Evolutionary conservation across 352 stramenopile genomes (phyloP).

Genomic region (Pythium aquatile): DNA sequence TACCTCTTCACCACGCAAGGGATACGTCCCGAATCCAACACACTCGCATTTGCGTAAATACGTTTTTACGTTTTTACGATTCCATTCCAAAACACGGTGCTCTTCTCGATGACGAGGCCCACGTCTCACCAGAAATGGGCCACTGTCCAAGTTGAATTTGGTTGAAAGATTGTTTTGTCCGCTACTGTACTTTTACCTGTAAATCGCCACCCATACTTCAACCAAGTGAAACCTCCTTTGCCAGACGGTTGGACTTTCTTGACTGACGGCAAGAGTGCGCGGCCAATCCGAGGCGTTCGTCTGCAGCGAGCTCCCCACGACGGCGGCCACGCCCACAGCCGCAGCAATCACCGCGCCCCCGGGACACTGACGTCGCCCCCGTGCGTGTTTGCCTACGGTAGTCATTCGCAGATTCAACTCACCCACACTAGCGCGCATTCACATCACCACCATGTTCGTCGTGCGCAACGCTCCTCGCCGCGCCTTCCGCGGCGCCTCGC

Average conservation of each 20-base stretch:
- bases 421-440: not conserved
- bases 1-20: not conserved
- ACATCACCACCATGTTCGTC: constrained; percentile 30
- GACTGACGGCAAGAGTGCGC: constrained; percentile 7
- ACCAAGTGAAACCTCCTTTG: constrained; percentile 22
- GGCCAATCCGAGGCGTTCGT: constrained; percentile 23
- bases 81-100: not conserved
- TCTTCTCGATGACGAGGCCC: constrained; percentile 5
- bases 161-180: constrained; percentile 17
- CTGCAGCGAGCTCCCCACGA: constrained; percentile 11
- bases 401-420: constrained; percentile 23
- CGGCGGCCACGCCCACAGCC: not conserved
- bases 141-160: constrained; percentile 25
- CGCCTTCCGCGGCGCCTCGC: constrained; percentile 21
- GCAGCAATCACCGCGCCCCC: not conserved
- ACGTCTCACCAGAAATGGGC: not conserved
- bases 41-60: constrained; percentile 8
- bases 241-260: not conserved
- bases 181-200: constrained; percentile 5
- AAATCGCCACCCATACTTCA: constrained; percentile 21
- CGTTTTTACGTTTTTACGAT: not conserved
- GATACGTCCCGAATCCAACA: constrained; percentile 5
- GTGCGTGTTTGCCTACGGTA: constrained; percentile 6
- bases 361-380: not conserved
- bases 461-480: constrained; percentile 27